Conservation (phyloP, 2,329 filamentous ascomycete genomes). For the Aspergillus pseudoviridinutans region DNA sequence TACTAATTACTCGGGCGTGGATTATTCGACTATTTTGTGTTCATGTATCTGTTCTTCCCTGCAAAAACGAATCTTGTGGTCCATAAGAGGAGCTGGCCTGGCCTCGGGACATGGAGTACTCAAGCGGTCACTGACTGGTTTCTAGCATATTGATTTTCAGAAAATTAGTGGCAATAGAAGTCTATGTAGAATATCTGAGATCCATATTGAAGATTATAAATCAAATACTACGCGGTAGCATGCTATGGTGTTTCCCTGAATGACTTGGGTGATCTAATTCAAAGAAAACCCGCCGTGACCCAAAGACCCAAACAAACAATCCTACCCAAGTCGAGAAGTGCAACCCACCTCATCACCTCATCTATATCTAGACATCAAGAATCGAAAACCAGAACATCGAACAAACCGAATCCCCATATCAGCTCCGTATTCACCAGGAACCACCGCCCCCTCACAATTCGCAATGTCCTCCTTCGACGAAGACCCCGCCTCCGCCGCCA, state of each 20-base stretch:
- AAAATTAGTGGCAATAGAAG: neutral
- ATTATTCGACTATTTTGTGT: neutral
- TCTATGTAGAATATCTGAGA: neutral
- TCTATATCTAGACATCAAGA: neutral
- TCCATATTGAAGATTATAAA: neutral
- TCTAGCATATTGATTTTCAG: neutral
- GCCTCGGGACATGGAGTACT: neutral
- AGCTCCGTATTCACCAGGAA: neutral
- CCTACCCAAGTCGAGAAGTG: neutral
- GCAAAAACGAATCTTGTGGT: neutral
- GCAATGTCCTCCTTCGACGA: neutral
- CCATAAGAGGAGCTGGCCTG: neutral
- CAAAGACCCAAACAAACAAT: neutral
- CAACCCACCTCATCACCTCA: neutral
- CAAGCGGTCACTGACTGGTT: neutral
- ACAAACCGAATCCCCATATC: neutral
- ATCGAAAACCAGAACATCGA: neutral
- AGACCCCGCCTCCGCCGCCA: conserved; percentile 2
- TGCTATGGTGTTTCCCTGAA: neutral
- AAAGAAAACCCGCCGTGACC: neutral
- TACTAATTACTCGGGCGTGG: neutral
- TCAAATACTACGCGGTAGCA: too few relatives aligned
- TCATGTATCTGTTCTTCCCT: neutral
- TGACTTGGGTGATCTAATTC: neutral
- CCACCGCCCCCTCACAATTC: neutral